Base-by-base conservation (phyloP, 257 asterid species). In the Coffea eugenioides region DNA sequence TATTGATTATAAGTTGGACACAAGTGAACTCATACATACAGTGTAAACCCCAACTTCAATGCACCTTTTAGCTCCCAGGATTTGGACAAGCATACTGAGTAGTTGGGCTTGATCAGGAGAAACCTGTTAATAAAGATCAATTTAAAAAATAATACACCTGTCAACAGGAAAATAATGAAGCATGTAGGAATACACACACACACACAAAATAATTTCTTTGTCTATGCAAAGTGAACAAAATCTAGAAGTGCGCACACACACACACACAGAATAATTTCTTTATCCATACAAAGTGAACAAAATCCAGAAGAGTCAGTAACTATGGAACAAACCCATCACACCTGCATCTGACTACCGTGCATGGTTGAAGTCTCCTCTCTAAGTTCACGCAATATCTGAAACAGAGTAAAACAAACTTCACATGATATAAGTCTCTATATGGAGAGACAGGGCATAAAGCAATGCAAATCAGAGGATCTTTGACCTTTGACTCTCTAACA, bases 101-200 rank as follows among this genome's bases (percentile, higher is more conserved):
- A 95, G 93, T 84, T 95, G 99, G 11, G 97, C 98, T 86, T 95
- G 97, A 89, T 95, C 99, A 48, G 99, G 98, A 62, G 99, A 95
- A 49, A 92, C 96, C 97, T 93, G 76, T 52, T 48, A 41, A 59
- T 78, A 78, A 70, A 73, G 9, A 71, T 39, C 77, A 56, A 71
- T 43, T 8, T 74, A 20, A 74, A 59, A 16, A 46, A 72, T 41
- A 73, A 73, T 8, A 45, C 31, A 62, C 25, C 46, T 23, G 34
- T 64, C 54, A 72, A 8, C 15, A 69, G 15, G 1, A 8, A 52
- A 52, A 52, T 14, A 3, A 13, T 2, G 13, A 52, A 52, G 57
- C 3, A 52, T 52, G 20, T 52, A 52, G 15, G 3, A 52, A 52
- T 48, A 52, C 3, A 16, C 61, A 59, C 45, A 39, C 10, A 56